Evolutionary conservation across 352 stramenopile genomes (phyloP), one percentile per base, ranked within the genome.

Genomic region (Phytophthora brassicae): DNA sequence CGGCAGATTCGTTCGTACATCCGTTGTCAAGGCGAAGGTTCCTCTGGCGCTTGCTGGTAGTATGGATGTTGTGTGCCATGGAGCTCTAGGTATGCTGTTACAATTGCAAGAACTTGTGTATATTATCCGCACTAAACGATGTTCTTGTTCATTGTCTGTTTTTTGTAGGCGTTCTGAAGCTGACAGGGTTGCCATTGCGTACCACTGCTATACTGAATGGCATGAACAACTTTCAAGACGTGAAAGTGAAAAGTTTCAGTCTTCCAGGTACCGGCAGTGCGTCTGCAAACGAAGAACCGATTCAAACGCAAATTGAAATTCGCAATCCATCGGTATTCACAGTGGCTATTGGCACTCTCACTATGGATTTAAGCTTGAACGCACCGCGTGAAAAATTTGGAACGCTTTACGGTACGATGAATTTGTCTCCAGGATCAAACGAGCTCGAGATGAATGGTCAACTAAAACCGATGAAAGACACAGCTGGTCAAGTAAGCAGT

Each of bases 321-420:
- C 73, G 60, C 62, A 93, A 93, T 28, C 84, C 84, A 11, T 91
- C 81, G 24, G 54, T 91, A 4, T 93, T 90, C 44, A 67, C 67
- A 3, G 81, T 91, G 1, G 78, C 77, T 6, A 84, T 93, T 54
- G 84, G 84, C 17, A 74, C 57, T 4, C 66, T 92, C 5, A 53
- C 57, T 26, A 89, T 93, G 81, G 50, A 70, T 2, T 69, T 93
- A 4, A 69, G 59, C 35, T 42, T 88, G 12, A 67, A 54, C 14
- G 43, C 56, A 23, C 63, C 64, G 2, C 56, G 57, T 36, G 75
- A 85, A 38, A 72, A 77, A 22, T 79, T 87, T 45, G 84, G 84
- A 20, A 31, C 56, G 20, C 47, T 93, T 44, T 59, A 57, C 7
- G 84, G 84, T 16, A 42, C 43, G 12, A 91, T 93, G 81, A 77